Percentiles rank a stretch among this genome's conserved stretches.
These are phyloP conservation scores for Tricholoma furcatifolium DNA, from an alignment of 768 basidiomycete genomes.

Conservation along the genomic window DNA sequence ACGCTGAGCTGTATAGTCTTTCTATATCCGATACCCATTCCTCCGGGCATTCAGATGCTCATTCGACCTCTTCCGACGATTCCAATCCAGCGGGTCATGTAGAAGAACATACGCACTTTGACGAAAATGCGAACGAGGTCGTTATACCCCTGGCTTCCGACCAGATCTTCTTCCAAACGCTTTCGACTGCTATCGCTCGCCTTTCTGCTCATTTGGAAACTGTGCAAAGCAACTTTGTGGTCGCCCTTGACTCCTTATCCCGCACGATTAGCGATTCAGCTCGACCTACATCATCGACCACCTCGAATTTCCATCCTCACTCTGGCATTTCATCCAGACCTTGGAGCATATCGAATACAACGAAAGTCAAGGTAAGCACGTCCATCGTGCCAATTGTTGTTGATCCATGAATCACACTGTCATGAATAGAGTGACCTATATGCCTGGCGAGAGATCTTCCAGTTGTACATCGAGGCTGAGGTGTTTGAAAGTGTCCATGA, in stretches of 20 bases:
- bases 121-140: conserved; percentile 40
- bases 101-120: neutral
- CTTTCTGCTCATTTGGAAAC: conserved; percentile 47
- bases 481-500: conserved; percentile 80
- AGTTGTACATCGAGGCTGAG: conserved; percentile 80
- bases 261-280: conserved; percentile 38
- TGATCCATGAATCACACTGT: neutral
- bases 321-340: conserved; percentile 40
- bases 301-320: conserved; percentile 41
- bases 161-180: conserved; percentile 73
- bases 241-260: conserved; percentile 37
- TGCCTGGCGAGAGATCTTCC: conserved; percentile 88
- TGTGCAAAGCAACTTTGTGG: conserved; percentile 50
- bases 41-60: neutral
- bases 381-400: neutral
- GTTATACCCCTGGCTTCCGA: conserved; percentile 83
- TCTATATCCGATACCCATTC: neutral
- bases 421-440: conserved; percentile 63
- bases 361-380: conserved; percentile 14
- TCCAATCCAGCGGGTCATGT: neutral
- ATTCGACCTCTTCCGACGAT: neutral
- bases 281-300: conserved; percentile 41
- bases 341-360: conserved; percentile 20
- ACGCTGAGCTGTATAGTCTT: neutral
- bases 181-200: conserved; percentile 58